Conservation (phyloP, 2,329 filamentous ascomycete genomes). For the Sclerotinia nivalis region DNA sequence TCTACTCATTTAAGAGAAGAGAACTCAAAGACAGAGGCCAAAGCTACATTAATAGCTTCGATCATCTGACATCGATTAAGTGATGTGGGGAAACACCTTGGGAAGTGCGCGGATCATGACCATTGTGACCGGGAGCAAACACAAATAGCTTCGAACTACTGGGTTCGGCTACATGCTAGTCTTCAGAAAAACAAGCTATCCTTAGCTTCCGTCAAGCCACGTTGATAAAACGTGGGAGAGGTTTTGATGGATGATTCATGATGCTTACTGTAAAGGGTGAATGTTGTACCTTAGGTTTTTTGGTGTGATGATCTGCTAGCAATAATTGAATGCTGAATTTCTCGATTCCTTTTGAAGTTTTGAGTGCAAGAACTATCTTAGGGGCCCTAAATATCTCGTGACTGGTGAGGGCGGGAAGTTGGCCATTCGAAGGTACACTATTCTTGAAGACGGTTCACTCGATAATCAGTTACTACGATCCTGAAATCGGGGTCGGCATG, state of each 20-base stretch:
- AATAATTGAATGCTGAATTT: too few species aligned
- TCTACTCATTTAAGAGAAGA: too few species aligned
- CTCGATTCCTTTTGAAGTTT: neutral
- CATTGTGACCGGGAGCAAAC: neutral
- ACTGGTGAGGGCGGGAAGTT: fast-evolving
- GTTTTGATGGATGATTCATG: neutral
- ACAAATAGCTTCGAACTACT: neutral
- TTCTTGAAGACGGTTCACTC: neutral
- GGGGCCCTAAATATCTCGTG: neutral
- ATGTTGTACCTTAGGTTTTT: neutral
- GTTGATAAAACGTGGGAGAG: neutral
- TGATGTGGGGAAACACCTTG: neutral
- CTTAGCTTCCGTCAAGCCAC: neutral
- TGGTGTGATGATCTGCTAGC: neutral
- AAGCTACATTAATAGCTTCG: neutral
- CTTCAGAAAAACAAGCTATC: neutral
- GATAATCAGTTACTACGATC: neutral
- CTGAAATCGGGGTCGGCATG: neutral
- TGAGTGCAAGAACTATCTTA: neutral
- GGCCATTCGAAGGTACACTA: too few species aligned
- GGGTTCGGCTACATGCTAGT: neutral
- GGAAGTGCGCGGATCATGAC: neutral
- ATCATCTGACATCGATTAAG: neutral
- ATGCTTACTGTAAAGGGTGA: too few species aligned
- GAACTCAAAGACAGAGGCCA: neutral